phyloP scores from a whole-genome alignment of 2,329 filamentous ascomycete genomes.

The Nothophoma quercina region DNA sequence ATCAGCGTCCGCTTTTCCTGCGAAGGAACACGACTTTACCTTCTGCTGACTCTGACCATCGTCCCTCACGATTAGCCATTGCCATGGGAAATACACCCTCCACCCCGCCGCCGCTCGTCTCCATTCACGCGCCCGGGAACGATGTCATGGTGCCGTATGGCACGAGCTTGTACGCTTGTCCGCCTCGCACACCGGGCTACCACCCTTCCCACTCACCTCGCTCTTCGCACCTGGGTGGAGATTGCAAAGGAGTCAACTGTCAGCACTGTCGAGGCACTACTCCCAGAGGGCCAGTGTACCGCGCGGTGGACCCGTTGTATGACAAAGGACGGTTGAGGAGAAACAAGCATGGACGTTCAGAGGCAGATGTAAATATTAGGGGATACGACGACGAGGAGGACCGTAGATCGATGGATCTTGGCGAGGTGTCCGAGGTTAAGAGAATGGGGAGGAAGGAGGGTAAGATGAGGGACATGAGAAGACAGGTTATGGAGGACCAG shows the following conservation, averaged over 20 bases:
- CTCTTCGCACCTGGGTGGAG: not conserved
- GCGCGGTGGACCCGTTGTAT: not conserved
- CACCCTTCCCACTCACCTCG: not conserved
- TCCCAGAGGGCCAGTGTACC: not conserved
- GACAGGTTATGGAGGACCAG: too few relatives aligned
- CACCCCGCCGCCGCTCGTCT: slow-evolving; percentile 32
- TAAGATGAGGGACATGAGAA: not conserved
- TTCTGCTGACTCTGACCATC: too few relatives aligned
- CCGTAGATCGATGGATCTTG: not conserved
- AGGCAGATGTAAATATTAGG: not conserved
- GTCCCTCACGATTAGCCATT: not conserved
- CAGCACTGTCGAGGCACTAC: not conserved
- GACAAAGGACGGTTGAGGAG: not conserved
- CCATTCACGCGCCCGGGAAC: slow-evolving; percentile 28
- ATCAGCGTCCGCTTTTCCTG: too few relatives aligned
- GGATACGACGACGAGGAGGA: not conserved
- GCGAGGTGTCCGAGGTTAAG: not conserved
- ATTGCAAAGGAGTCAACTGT: not conserved
- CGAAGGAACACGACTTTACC: too few relatives aligned
- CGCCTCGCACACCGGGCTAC: not conserved
- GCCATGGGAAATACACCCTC: slow-evolving; percentile 35
- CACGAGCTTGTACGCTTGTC: not conserved
- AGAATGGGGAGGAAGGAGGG: not conserved
- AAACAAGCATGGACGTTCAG: not conserved
- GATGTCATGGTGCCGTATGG: slow-evolving; percentile 32